Evolutionary conservation across 345 rosid species (phyloP).

Genomic region (Eucalyptus sp.): DNA sequence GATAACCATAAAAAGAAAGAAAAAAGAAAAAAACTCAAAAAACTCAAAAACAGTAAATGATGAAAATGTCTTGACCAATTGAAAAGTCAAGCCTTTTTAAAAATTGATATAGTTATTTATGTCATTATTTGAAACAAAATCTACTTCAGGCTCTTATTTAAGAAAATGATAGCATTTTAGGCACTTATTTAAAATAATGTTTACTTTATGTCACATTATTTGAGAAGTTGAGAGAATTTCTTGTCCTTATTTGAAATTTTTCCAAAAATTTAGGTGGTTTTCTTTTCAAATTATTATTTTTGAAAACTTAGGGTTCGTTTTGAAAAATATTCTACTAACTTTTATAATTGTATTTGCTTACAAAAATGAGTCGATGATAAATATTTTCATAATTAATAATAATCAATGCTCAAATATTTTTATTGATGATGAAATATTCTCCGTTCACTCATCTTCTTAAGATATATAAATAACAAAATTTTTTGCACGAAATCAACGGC

Average conservation of each 20-base stretch:
- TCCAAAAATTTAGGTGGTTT: not conserved
- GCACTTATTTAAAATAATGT: fast-evolving
- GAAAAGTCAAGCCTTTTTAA: no score
- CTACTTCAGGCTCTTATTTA: fast-evolving
- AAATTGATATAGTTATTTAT: fast-evolving
- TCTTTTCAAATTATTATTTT: not conserved
- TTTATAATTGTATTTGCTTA: not conserved
- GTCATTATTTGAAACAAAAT: fast-evolving
- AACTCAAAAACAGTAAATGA: no score
- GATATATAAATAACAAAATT: no score
- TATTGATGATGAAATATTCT: not conserved
- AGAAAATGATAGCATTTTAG: no score
- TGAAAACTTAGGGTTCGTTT: not conserved
- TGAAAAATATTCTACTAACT: not conserved
- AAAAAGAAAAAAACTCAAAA: fast-evolving
- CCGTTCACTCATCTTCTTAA: not conserved
- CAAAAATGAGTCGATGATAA: not conserved
- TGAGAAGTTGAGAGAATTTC: no score
- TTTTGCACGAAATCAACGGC: not conserved
- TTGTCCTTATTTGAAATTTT: no score
- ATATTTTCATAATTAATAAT: not conserved
- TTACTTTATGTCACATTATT: no score
- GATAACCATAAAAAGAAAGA: no score
- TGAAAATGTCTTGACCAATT: fast-evolving
- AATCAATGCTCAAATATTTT: not conserved